Evolutionary conservation across 345 rosid species (phyloP).

Genomic region (Corchorus capsularis): DNA sequence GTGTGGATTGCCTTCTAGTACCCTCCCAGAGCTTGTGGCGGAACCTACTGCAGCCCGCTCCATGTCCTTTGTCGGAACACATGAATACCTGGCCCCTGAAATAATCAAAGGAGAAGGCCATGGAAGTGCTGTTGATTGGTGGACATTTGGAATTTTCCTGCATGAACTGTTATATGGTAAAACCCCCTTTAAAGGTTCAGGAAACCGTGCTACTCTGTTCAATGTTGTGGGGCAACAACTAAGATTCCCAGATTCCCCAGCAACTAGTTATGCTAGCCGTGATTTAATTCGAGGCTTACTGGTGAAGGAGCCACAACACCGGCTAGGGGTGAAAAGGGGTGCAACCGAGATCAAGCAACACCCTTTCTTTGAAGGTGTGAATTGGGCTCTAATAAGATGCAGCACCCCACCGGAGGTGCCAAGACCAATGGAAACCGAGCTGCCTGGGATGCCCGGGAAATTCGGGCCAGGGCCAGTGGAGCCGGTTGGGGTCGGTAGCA

Average conservation of each 20-base stretch:
- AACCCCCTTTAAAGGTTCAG: slow-evolving; percentile 95
- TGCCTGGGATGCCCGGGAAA: slow-evolving; percentile 40
- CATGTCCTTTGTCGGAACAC: slow-evolving; percentile 99
- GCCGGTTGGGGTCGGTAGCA: slow-evolving; percentile 68
- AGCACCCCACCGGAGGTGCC: slow-evolving; percentile 98
- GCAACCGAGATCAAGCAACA: slow-evolving; percentile 99
- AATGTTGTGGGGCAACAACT: slow-evolving; percentile 95
- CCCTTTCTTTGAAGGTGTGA: slow-evolving; percentile 93
- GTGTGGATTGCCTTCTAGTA: slow-evolving; percentile 45
- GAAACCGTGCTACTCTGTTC: slow-evolving; percentile 88
- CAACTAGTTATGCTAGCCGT: slow-evolving; percentile 83
- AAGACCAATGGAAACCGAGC: slow-evolving; percentile 68
- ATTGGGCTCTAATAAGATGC: slow-evolving; percentile 97
- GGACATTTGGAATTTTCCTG: slow-evolving; percentile 96
- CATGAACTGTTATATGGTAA: slow-evolving; percentile 87
- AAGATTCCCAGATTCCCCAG: slow-evolving; percentile 84
- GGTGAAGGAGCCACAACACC: slow-evolving; percentile 89
- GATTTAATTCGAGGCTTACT: slow-evolving; percentile 82
- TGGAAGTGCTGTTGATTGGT: slow-evolving; percentile 99
- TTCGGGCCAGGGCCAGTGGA: slow-evolving; percentile 51
- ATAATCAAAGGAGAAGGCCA: slow-evolving; percentile 88
- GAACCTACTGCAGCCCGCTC: slow-evolving; percentile 95
- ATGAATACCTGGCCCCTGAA: slow-evolving; percentile 66
- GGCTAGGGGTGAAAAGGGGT: slow-evolving; percentile 93
- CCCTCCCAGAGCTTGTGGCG: slow-evolving; percentile 89